A percentile compares a stretch with the other conserved stretches of the same genome.
phyloP scores from a whole-genome alignment of 306 rosid genomes.

The Canavalia gladiata region DNA sequence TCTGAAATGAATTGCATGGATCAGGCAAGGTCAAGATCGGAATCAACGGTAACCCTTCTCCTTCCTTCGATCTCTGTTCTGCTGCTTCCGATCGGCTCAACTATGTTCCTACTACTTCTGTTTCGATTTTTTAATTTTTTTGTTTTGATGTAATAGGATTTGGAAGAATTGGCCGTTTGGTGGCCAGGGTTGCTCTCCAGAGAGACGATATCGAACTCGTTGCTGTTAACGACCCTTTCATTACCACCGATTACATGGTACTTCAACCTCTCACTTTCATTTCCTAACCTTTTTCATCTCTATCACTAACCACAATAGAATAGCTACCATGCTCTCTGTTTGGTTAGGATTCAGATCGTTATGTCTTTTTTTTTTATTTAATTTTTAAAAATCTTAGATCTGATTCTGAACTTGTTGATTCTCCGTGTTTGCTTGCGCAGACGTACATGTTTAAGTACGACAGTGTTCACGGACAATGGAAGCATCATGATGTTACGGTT shows the following conservation, averaged over 20 bases:
- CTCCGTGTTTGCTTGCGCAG: slow-evolving; percentile 37
- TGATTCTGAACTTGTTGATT: background rate
- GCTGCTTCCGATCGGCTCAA: slow-evolving; percentile 3
- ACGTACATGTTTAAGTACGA: slow-evolving; percentile 88
- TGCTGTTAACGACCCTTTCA: slow-evolving; percentile 82
- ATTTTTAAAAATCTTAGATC: background rate
- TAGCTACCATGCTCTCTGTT: background rate
- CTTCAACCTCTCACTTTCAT: no score
- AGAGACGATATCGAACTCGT: slow-evolving; percentile 78
- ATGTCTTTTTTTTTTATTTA: background rate
- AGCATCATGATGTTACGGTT: slow-evolving; percentile 64
- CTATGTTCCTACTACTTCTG: background rate
- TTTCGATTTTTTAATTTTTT: background rate
- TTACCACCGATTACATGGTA: slow-evolving; percentile 78
- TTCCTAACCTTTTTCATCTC: background rate
- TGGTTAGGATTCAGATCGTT: background rate
- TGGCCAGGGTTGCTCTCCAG: slow-evolving; percentile 78
- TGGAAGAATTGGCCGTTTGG: slow-evolving; percentile 89
- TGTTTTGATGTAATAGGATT: slow-evolving; percentile 55
- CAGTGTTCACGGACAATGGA: slow-evolving; percentile 84
- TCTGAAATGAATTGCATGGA: background rate
- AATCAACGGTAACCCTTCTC: slow-evolving; percentile 67
- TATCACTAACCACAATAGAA: no score
- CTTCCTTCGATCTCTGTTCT: background rate
- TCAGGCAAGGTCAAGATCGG: slow-evolving; percentile 88